Evolutionary conservation across 2,329 filamentous ascomycete genomes (phyloP), one percentile per base, ranked within the genome.

Genomic region (Sporothrix euskadiensis): DNA sequence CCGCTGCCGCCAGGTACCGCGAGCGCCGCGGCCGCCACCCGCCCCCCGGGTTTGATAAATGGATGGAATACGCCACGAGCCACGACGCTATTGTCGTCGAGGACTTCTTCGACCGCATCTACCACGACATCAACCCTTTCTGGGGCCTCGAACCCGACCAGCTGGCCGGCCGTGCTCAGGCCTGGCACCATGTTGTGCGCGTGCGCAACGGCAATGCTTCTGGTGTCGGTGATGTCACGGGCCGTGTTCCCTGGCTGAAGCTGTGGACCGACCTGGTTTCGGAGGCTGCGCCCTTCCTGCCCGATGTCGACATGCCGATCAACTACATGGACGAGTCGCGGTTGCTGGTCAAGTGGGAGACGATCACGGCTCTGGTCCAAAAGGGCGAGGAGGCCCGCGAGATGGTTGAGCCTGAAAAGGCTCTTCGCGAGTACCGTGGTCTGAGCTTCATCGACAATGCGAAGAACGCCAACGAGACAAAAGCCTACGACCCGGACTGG

Each of bases 221-320:
- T 4, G 79, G 78, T 12, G 79, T 80, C 9, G 84, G 84, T n/a
- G 79, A 85, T 59, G 80, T 79, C 19, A 78, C 80, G 35, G 80
- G 79, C 39, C 81, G 79, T 44, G 84, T 85, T 32, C 80, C 82
- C 3, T 86, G 84, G 83, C 77, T 86, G 59, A 78, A 84, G 77
- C 80, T 83, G 30, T 88, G 86, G 86, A 83, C 84, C 1, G 78
- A 80, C 3, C 81, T 89, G 14, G 84, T 90, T 30, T 76, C 78
- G 2, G 85, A 86, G 73, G 87, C 89, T 49, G 84, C 86, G 35
- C 78, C 83, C 16, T 81, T 85, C 69, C 79, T 91, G 30, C 89
- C 89, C 4, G 89, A 91, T 75, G 86, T 91, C 79, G 89, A 91
- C 78, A 90, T 91, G 82, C 86, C 89, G 12, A 88, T 91, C 81